phyloP scores from a whole-genome alignment of 192 early-diverging fungal genomes.

The Coemansia sp. region DNA sequence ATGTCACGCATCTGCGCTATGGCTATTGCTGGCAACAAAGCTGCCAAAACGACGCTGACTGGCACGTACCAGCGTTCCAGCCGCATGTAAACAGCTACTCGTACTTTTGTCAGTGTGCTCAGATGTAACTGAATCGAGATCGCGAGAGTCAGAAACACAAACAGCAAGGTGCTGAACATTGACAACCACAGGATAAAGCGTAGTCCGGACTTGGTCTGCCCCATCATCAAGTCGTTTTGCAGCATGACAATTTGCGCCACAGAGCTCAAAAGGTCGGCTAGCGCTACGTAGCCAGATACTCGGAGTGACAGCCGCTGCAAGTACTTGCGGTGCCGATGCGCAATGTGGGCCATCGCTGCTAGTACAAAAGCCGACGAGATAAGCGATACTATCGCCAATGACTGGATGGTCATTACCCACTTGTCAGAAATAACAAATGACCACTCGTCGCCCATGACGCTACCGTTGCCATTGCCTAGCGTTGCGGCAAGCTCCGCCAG shows the following conservation, averaged over 20 bases:
- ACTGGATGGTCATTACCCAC: constrained; percentile 28
- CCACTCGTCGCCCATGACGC: constrained; percentile 19
- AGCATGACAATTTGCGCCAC: constrained; percentile 25
- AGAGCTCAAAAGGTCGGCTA: constrained; percentile 21
- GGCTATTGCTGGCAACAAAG: constrained; percentile 26
- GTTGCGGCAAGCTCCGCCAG: neutral
- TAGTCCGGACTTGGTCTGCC: constrained; percentile 12
- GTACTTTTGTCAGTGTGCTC: constrained; percentile 43
- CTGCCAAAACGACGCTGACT: constrained; percentile 15
- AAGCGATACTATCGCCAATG: constrained; percentile 32
- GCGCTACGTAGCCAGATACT: constrained; percentile 35
- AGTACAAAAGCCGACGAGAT: constrained; percentile 25
- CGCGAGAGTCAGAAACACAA: constrained; percentile 35
- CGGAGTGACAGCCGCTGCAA: constrained; percentile 36
- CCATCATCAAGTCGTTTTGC: constrained; percentile 39
- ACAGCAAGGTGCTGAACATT: constrained; percentile 32
- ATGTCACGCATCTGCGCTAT: constrained; percentile 33
- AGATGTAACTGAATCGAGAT: constrained; percentile 49
- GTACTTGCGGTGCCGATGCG: constrained; percentile 23
- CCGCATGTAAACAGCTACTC: constrained; percentile 36
- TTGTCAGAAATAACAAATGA: constrained; percentile 34
- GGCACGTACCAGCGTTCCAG: constrained; percentile 38
- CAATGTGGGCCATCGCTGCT: constrained; percentile 11
- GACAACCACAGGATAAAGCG: constrained; percentile 42
- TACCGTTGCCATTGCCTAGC: neutral